A percentile compares a stretch with the other conserved stretches of the same genome.
These are phyloP conservation scores for Diophrys appendiculata DNA, from an alignment of 73 alveolate genomes.

Conservation along the genomic window DNA sequence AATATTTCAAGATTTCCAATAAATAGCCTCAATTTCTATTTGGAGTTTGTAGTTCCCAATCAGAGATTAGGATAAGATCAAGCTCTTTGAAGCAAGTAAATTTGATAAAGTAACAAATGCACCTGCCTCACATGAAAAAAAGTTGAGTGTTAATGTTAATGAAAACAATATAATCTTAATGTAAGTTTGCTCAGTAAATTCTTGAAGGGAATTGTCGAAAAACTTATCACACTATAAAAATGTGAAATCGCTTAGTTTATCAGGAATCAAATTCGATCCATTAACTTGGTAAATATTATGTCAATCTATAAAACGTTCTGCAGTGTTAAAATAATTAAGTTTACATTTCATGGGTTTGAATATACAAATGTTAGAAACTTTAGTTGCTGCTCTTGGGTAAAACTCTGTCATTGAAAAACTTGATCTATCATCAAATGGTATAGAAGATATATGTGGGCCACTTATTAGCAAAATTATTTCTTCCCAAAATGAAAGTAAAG, in stretches of 20 bases:
- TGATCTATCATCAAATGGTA: constrained; percentile 58
- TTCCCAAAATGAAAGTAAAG: constrained; percentile 74
- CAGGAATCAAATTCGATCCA: background rate
- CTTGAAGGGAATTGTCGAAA: background rate
- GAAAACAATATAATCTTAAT: background rate
- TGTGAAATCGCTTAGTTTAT: background rate
- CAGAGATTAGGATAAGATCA: background rate
- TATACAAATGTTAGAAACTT: background rate
- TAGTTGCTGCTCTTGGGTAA: background rate
- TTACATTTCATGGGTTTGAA: background rate
- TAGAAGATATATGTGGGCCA: constrained; percentile 46
- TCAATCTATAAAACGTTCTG: background rate
- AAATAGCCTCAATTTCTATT: background rate
- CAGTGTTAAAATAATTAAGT: no score
- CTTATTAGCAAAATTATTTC: constrained; percentile 62
- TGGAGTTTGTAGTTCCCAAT: background rate
- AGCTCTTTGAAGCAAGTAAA: background rate
- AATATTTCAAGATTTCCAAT: background rate
- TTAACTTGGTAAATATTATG: background rate
- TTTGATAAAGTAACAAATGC: background rate
- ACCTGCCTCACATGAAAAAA: background rate
- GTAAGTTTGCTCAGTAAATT: background rate
- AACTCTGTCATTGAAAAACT: background rate
- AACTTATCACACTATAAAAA: background rate
- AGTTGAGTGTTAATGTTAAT: background rate